Conservation (phyloP, 768 basidiomycete species). For the Suillus ampliporus region DNA sequence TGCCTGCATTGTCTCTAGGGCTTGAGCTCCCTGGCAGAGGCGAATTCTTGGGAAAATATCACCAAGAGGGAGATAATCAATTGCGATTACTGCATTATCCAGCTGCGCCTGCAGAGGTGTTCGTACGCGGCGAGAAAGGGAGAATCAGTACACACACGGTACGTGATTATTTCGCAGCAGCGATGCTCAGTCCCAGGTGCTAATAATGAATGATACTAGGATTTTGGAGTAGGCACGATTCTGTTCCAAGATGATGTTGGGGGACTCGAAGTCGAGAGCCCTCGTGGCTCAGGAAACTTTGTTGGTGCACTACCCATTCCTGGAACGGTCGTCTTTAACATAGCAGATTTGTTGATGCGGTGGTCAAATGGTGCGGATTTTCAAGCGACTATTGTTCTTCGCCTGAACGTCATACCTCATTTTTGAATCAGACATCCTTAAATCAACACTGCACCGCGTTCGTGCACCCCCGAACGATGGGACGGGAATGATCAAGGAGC, state of each 20-base stretch:
- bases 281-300: constrained; percentile 50
- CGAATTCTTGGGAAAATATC: constrained; percentile 50
- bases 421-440: constrained; percentile 26
- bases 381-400: constrained; percentile 3
- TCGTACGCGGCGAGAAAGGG: constrained; percentile 36
- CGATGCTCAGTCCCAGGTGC: neutral
- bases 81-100: constrained; percentile 66
- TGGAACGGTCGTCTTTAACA: constrained; percentile 56
- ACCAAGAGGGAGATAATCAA: constrained; percentile 55
- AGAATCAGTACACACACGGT: constrained; percentile 42
- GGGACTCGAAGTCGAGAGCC: constrained; percentile 67
- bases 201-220: constrained; percentile 32
- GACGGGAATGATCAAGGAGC: constrained; percentile 47
- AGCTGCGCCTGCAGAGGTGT: constrained; percentile 31
- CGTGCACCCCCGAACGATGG: constrained; percentile 41
- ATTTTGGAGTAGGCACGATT: constrained; percentile 64
- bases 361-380: constrained; percentile 39
- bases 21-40: constrained; percentile 43
- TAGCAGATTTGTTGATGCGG: constrained; percentile 56
- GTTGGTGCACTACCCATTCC: constrained; percentile 49
- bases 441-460: constrained; percentile 57
- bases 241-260: constrained; percentile 66
- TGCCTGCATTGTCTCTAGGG: constrained; percentile 55
- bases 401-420: neutral
- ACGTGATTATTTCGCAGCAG: neutral